phyloP scores from a whole-genome alignment of 371 early-diverging fungal genomes.

The Amoeboaphelidium occidentale region DNA sequence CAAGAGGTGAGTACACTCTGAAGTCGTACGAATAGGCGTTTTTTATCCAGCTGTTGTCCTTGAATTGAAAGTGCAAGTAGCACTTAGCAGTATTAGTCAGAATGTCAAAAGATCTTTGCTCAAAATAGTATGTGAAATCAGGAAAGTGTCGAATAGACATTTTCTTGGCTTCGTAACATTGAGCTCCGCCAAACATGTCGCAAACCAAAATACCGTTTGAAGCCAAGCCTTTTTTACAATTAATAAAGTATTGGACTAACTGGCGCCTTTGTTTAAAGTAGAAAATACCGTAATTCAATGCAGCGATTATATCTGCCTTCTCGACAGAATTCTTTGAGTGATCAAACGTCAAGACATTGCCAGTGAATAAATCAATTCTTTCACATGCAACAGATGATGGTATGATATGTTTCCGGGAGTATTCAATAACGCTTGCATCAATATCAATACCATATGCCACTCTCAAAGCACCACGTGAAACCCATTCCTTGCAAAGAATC shows the following conservation, averaged over 20 bases:
- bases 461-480: background rate
- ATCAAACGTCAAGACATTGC: slow-evolving; percentile 8
- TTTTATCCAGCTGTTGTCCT: slow-evolving; percentile 12
- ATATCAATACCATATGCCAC: slow-evolving; percentile 13
- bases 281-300: slow-evolving; percentile 12
- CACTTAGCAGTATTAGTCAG: slow-evolving; percentile 6
- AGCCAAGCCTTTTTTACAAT: slow-evolving; percentile 4
- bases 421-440: slow-evolving; percentile 10
- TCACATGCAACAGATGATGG: background rate
- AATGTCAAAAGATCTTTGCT: slow-evolving; percentile 9
- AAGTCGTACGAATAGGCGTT: slow-evolving; percentile 11
- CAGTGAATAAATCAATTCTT: slow-evolving; percentile 4
- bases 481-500: slow-evolving; percentile 12
- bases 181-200: slow-evolving; percentile 13
- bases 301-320: slow-evolving; percentile 11
- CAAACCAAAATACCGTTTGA: slow-evolving; percentile 11
- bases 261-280: slow-evolving; percentile 9
- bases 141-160: slow-evolving; percentile 3
- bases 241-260: slow-evolving; percentile 10
- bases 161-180: slow-evolving; percentile 1
- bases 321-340: background rate
- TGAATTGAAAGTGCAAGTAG: slow-evolving; percentile 11
- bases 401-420: slow-evolving; percentile 3
- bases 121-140: slow-evolving; percentile 10
- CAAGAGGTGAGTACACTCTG: slow-evolving; percentile 9